Base-by-base conservation (phyloP, 352 stramenopile species). In the Globisporangium middletonii region DNA sequence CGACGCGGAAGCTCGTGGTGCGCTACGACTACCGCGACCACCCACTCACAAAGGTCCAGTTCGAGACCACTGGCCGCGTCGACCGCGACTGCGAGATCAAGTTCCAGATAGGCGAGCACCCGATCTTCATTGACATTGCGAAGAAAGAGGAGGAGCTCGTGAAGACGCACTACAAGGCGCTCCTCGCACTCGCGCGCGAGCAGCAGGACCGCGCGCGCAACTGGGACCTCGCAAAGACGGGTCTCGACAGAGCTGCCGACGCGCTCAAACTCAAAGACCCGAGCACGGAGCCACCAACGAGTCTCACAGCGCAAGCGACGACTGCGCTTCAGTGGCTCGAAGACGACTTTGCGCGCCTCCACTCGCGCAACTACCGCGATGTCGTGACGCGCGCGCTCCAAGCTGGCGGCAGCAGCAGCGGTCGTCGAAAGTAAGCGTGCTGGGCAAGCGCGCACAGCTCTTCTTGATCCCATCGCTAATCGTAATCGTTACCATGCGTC, bases 51-150 rank as follows among this genome's bases (percentile, higher is more conserved):
- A 47, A 67, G 8, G 72, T 86, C 9, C 28, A 62, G 27, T 83
- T 86, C 46, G 75, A 83, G 64, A 86, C 75, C 15, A 77, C 73
- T 4, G 75, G 75, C 1, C 71, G 72, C 27, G 54, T 82, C 19
- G 75, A 86, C 47, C 75, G 73, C 33, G 75, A 86, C 65, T 86
- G 75, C 46, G 75, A 83, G 62, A 81, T 86, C 23, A 23, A 23
- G 23, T 23, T 23, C 23, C 23, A 23, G 23, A 23, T 23, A 0
- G 23, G 23, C 23, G 55, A 67, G 2, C 26, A 56, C 12, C 28
- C 69, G 13, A 51, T 83, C 12, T 78, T 57, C 35, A 83, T 86
- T 42, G 75, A 86, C 57, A 79, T 83, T 41, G 73, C 69, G 8
- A 59, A 61, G 5, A 80, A 81, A 38, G 75, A 86, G 44, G 71